A percentile compares a stretch with the other conserved stretches of the same genome.
Conservation (phyloP, 2,329 filamentous ascomycete species). For the Polytolypa hystricis region DNA sequence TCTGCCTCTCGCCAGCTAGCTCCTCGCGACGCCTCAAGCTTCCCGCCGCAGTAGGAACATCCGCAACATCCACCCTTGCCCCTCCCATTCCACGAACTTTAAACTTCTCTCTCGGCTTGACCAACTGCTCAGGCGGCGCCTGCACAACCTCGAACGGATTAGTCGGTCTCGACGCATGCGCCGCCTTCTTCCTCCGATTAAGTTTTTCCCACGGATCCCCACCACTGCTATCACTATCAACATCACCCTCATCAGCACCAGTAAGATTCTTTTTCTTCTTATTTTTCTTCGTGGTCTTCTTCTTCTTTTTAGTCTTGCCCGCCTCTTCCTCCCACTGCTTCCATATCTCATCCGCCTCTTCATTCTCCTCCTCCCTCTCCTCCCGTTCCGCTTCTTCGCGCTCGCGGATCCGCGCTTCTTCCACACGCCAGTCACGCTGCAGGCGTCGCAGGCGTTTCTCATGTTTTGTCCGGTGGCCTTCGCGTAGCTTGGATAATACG, state of each 20-base stretch:
- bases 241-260: slow-evolving; percentile 29
- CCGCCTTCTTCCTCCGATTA: slow-evolving; percentile 53
- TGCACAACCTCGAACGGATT: slow-evolving; percentile 47
- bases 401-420: slow-evolving; percentile 49
- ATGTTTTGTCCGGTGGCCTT: slow-evolving; percentile 64
- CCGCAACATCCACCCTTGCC: slow-evolving; percentile 54
- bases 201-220: slow-evolving; percentile 71
- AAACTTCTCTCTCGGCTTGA: slow-evolving; percentile 51
- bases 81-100: slow-evolving; percentile 47
- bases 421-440: slow-evolving; percentile 47
- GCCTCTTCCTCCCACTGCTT: slow-evolving; percentile 50
- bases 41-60: slow-evolving; percentile 58
- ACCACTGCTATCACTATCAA: slow-evolving; percentile 42
- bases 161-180: slow-evolving; percentile 21
- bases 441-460: slow-evolving; percentile 63
- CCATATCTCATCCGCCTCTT: slow-evolving; percentile 53
- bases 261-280: slow-evolving; percentile 55
- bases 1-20: slow-evolving; percentile 55
- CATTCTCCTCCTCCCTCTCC: slow-evolving; percentile 50
- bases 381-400: slow-evolving; percentile 68
- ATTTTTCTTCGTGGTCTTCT: slow-evolving; percentile 50
- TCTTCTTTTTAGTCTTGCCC: slow-evolving; percentile 41
- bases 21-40: slow-evolving; percentile 64
- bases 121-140: slow-evolving; percentile 64
- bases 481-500: slow-evolving; percentile 21